Conservation (phyloP, 306 rosid species). For the Aeschynomene evenia region DNA sequence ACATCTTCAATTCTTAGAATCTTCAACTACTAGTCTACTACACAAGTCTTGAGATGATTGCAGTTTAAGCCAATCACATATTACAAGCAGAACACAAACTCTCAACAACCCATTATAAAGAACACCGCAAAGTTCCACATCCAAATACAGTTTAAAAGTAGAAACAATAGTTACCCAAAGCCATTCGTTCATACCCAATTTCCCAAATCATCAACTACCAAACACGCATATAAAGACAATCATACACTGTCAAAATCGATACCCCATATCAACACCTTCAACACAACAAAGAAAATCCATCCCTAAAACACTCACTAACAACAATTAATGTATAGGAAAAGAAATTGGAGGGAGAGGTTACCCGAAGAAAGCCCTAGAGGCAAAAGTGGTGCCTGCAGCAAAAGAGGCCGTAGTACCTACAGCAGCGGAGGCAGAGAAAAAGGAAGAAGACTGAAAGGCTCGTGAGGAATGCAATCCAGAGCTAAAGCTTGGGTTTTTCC, state of each 20-base stretch:
- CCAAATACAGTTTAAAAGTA: not conserved
- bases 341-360: constrained; percentile 30
- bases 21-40: not conserved
- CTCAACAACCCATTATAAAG: not conserved
- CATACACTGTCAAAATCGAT: not conserved
- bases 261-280: not conserved
- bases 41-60: not conserved
- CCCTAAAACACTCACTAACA: not conserved
- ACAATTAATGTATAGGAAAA: too few relatives aligned
- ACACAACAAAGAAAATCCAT: not conserved
- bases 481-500: constrained; percentile 50
- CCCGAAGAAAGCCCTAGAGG: constrained; percentile 68
- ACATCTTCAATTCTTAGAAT: not conserved
- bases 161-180: not conserved
- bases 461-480: constrained; percentile 35
- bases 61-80: not conserved
- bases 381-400: constrained; percentile 60
- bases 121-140: not conserved
- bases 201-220: too few relatives aligned
- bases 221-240: not conserved
- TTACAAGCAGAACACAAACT: not conserved
- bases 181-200: not conserved
- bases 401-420: constrained; percentile 54
- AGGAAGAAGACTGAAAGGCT: constrained; percentile 52
- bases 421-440: constrained; percentile 57